phyloP scores from a whole-genome alignment of 768 basidiomycete species.

The Suillus spraguei region DNA sequence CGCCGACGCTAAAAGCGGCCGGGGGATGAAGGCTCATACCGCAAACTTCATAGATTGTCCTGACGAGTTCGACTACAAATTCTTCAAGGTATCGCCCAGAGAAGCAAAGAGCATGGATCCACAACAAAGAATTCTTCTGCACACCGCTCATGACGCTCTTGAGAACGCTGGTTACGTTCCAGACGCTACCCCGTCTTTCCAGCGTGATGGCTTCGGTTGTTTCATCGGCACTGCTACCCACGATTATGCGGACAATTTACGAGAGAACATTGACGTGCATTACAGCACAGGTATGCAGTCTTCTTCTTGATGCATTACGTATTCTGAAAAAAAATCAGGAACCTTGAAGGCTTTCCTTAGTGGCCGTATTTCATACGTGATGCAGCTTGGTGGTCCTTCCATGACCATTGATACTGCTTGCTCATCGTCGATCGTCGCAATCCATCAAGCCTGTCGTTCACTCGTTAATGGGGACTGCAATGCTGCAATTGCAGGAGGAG shows the following conservation, averaged over 20 bases:
- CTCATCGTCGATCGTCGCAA: conserved; percentile 67
- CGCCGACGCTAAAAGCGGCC: conserved; percentile 30
- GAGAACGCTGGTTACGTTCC: conserved; percentile 75
- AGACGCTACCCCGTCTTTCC: conserved; percentile 50
- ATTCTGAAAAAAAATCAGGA: conserved; percentile 40
- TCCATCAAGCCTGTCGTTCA: conserved; percentile 71
- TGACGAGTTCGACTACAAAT: conserved; percentile 66
- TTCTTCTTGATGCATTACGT: conserved; percentile 2
- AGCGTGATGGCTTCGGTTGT: conserved; percentile 59
- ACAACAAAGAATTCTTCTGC: conserved; percentile 70
- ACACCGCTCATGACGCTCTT: conserved; percentile 66
- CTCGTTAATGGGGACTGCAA: conserved; percentile 65
- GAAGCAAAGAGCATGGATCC: conserved; percentile 80
- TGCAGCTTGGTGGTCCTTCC: conserved; percentile 71
- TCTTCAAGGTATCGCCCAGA: conserved; percentile 74
- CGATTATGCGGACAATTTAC: conserved; percentile 69
- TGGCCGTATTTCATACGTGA: conserved; percentile 70
- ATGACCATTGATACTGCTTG: conserved; percentile 76
- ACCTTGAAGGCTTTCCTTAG: conserved; percentile 69
- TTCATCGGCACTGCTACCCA: conserved; percentile 71
- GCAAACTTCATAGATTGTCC: conserved; percentile 66
- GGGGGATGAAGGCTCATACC: conserved; percentile 50
- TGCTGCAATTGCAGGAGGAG: conserved; percentile 73
- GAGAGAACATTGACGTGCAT: conserved; percentile 65
- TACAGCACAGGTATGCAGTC: conserved; percentile 59